These are phyloP conservation scores for Cryptosporidium muris DNA, from an alignment of 169 alveolate species.

Conservation along the genomic window DNA sequence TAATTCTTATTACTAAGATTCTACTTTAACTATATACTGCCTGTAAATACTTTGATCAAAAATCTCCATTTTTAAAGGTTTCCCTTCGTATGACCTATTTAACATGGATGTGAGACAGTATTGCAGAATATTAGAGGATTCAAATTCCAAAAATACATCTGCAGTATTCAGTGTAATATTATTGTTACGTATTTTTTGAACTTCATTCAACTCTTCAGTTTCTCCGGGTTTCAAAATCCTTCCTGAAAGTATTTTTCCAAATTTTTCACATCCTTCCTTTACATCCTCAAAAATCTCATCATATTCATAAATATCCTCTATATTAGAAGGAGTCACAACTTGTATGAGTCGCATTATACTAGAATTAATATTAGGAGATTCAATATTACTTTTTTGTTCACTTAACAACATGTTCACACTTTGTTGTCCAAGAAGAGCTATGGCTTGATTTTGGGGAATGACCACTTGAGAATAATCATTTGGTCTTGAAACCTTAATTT, in stretches of 20 bases:
- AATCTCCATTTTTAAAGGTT: neutral
- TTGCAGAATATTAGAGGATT: constrained; percentile 24
- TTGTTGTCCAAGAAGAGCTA: neutral
- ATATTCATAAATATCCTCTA: constrained; percentile 16
- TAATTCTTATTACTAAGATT: neutral
- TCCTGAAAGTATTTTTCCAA: constrained; percentile 24
- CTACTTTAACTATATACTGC: neutral
- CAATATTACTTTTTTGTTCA: neutral
- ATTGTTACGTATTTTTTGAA: neutral
- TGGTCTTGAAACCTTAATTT: constrained; percentile 89
- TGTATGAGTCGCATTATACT: constrained; percentile 15
- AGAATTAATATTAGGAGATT: neutral
- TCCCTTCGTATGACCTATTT: neutral
- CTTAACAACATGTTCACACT: neutral
- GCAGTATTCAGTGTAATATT: constrained; percentile 17
- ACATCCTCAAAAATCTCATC: constrained; percentile 2
- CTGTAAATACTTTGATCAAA: constrained; percentile 24
- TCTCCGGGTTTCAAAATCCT: constrained; percentile 15
- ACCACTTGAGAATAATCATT: constrained; percentile 82
- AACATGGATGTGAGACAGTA: constrained; percentile 13
- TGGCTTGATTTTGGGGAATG: neutral
- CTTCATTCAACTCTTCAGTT: neutral
- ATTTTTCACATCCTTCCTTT: constrained; percentile 8
- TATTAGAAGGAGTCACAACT: neutral
- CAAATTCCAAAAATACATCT: constrained; percentile 47